These are phyloP conservation scores for Astrothelium subdiscretum DNA, from an alignment of 495 filamentous ascomycete genomes.

Conservation along the genomic window DNA sequence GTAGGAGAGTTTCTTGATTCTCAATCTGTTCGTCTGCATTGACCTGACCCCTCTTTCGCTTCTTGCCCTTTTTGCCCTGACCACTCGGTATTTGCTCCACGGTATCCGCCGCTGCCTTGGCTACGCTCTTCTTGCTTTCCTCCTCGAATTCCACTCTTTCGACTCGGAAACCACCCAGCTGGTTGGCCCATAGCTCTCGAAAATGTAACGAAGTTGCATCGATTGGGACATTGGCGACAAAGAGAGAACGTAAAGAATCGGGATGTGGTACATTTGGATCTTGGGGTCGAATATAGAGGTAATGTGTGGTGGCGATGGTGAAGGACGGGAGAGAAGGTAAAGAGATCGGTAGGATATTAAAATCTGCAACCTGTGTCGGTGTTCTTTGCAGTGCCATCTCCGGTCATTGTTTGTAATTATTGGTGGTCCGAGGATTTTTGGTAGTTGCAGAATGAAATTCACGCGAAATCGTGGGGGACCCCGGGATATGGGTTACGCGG, in stretches of 20 bases:
- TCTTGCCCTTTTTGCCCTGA: conserved; percentile 21
- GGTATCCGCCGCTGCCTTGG: not conserved
- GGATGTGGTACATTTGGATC: conserved; percentile 62
- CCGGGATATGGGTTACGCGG: too few relatives aligned
- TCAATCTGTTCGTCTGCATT: conserved; percentile 37
- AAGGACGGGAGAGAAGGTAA: conserved; percentile 50
- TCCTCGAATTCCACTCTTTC: conserved; percentile 63
- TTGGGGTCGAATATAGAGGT: conserved; percentile 77
- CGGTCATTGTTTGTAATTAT: not conserved
- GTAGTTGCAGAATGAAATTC: not conserved
- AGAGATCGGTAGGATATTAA: conserved; percentile 22
- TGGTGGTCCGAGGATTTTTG: not conserved
- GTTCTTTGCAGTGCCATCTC: not conserved
- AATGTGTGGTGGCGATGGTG: conserved; percentile 54
- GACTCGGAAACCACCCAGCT: conserved; percentile 58
- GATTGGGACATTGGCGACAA: conserved; percentile 75
- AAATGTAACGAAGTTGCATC: conserved; percentile 72
- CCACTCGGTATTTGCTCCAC: not conserved
- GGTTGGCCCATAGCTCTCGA: conserved; percentile 55
- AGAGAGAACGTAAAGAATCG: conserved; percentile 56
- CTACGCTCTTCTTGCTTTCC: conserved; percentile 20
- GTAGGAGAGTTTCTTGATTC: conserved; percentile 39
- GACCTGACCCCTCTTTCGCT: conserved; percentile 33
- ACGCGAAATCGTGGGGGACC: not conserved
- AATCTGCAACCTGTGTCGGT: conserved; percentile 17